These are phyloP conservation scores for Endotrypanum monterogeii DNA, from an alignment of 208 protist species.

Conservation along the genomic window DNA sequence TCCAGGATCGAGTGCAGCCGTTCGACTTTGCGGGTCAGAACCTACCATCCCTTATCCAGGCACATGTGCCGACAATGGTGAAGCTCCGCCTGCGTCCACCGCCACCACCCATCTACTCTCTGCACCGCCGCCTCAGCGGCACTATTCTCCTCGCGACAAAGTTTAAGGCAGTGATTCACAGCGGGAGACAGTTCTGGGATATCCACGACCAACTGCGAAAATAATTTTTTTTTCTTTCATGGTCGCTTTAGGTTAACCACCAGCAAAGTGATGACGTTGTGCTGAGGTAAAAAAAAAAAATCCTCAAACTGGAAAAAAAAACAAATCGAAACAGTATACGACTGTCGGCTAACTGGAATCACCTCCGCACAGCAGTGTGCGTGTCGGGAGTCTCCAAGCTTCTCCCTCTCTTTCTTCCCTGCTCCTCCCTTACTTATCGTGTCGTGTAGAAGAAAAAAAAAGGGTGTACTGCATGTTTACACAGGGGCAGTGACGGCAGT, in stretches of 20 bases:
- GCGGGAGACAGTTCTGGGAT: constrained; percentile 76
- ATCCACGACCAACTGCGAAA: constrained; percentile 44
- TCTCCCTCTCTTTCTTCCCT: no score
- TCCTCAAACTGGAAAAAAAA: no score
- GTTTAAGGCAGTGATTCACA: constrained; percentile 79
- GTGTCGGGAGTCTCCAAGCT: no score
- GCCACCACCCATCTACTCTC: constrained; percentile 94
- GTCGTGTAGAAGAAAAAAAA: no score
- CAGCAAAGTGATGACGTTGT: no score
- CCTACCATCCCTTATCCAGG: constrained; percentile 80
- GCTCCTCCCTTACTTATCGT: no score
- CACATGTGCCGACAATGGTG: constrained; percentile 93
- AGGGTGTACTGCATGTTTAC: no score
- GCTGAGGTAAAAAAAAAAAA: no score
- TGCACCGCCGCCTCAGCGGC: constrained; percentile 96
- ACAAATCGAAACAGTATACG: no score
- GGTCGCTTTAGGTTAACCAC: neutral
- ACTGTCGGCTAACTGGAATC: no score
- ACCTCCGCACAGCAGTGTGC: no score
- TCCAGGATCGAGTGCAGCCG: constrained; percentile 49
- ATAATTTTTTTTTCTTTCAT: neutral
- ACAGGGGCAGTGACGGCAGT: no score
- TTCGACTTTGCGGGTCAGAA: constrained; percentile 92
- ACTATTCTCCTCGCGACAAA: constrained; percentile 93
- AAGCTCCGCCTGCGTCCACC: constrained; percentile 86